Evolutionary conservation across 2,329 filamentous ascomycete species (phyloP), one percentile per base, ranked within the genome.

Genomic region (Diaporthe sp.): DNA sequence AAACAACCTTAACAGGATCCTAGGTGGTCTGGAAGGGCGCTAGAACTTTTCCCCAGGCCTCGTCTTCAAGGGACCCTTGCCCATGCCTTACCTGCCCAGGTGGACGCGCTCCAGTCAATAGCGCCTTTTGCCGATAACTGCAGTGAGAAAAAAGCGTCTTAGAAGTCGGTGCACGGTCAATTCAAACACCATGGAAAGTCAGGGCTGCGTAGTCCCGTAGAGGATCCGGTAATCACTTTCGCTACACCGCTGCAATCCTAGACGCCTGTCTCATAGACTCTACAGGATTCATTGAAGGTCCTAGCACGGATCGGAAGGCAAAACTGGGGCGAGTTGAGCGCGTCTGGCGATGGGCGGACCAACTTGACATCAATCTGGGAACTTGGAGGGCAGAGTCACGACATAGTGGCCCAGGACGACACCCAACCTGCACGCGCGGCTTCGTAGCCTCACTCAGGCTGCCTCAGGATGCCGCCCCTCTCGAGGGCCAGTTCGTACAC

Each of bases 401-500:
- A 44, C n/a, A n/a, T 44, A 39, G 59, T 75, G 39, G 28, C 28
- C 59, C 58, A 39, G 58, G 53, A 76, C 44, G 55, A 62, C 58
- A 73, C n/a, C 19, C 6, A 12, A 37, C 8, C 10, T 58, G 10
- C 17, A 22, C 31, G 15, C 13, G 17, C 42, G 53, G 10, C 28
- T 13, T 42, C 34, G 8, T 28, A n/a, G 34, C n/a, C 34, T 51
- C 13, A 25, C 42, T 31, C 53, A 44, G 42, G 15, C n/a, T 62
- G 46, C 71, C 42, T 13, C 80, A 77, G 77, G 74, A 87, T 87
- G 86, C 82, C 86, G 73, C 79, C 81, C 62, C 82, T 89, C 72
- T 81, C 84, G 57, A 85, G 87, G 78, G 84, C 83, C 68, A 85
- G 86, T 75, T 90, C 89, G 58, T 88, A 86, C 79, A 86, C 87